These are phyloP conservation scores for Xylona heveae DNA, from an alignment of 495 filamentous ascomycete genomes.

Conservation along the genomic window DNA sequence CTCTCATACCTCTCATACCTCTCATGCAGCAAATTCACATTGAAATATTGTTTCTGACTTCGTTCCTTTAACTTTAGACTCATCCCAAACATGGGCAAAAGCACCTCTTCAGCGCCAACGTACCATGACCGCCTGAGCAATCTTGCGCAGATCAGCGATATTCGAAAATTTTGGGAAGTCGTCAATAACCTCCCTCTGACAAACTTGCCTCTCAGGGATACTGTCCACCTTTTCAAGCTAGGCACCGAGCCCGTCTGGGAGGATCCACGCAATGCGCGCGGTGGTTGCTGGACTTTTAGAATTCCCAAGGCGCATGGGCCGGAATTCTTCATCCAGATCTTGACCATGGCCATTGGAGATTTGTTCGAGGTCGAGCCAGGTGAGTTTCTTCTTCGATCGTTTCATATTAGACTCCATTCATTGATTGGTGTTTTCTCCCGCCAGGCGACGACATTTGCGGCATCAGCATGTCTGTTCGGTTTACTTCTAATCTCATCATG, in stretches of 20 bases:
- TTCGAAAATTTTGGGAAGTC: slow-evolving; percentile 72
- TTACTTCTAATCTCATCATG: slow-evolving; percentile 57
- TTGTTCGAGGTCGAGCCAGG: slow-evolving; percentile 59
- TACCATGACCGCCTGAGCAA: slow-evolving; percentile 48
- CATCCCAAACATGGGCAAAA: too few relatives aligned
- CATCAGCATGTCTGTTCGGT: slow-evolving; percentile 47
- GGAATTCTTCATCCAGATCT: slow-evolving; percentile 61
- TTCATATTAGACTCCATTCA: slow-evolving; percentile 1
- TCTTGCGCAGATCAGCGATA: slow-evolving; percentile 45
- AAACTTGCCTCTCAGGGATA: slow-evolving; percentile 57
- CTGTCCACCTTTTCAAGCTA: slow-evolving; percentile 72
- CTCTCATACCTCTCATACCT: too few relatives aligned
- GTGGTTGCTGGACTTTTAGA: slow-evolving; percentile 74
- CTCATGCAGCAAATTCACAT: slow-evolving; percentile 3
- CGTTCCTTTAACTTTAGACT: too few relatives aligned
- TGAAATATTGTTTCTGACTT: too few relatives aligned
- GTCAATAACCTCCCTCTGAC: slow-evolving; percentile 73
- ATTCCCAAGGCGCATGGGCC: slow-evolving; percentile 50
- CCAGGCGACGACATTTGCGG: slow-evolving; percentile 64
- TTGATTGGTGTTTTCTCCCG: background rate
- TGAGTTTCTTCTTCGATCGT: slow-evolving; percentile 15
- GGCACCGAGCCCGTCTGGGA: slow-evolving; percentile 81
- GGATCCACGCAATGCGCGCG: slow-evolving; percentile 59
- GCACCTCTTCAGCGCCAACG: slow-evolving; percentile 7
- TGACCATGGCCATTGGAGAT: slow-evolving; percentile 69